Base-by-base conservation (phyloP, 208 protist species). In the Spironucleus salmonicida region DNA sequence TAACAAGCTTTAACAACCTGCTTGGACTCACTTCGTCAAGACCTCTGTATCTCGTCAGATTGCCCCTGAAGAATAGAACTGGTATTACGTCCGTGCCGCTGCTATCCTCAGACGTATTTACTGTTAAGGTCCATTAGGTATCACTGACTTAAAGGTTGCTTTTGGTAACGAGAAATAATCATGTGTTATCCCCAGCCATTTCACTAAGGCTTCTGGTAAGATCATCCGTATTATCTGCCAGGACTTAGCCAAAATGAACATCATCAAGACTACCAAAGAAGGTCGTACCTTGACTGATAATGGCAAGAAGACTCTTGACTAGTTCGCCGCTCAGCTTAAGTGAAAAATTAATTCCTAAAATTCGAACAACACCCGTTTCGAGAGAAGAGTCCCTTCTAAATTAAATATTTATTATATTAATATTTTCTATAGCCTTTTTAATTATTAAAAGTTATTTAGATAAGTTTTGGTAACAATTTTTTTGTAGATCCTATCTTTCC, bases 71-170 rank as follows among this genome's bases (percentile, higher is more conserved):
- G 27, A 79, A 9, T 57, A 9, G 4, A 76, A 80, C 41, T 80
- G 77, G 77, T 80, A 68, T 32, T 80, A 80, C 77, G 68, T 80
- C 75, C 19, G 75, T 26, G 58, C 74, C 38, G 74, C 74, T 35
- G 9, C 74, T 19, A 40, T 77, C 74, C 9, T 68, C 23, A 4
- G 74, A 2, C 57, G 39, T 27, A 4, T 77, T 49, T 77, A 77
- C 59, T 23, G 9, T 27, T 23, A 30, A 15, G 59, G 59, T 26
- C 9, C 26, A 58, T 11, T 76, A 58, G 74, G 74, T 34, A 62
- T 77, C 13, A n/a, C 39, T 45, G 59, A 19, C 19, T 35, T 77
- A 11, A 19, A 32, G 15, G 15, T 27, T 27, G 27, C 15, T 27
- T 67, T 30, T 27, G 61, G 61, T 67, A 27, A 27, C 34, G 11